A percentile compares a stretch with the other conserved stretches of the same genome.
phyloP scores from a whole-genome alignment of 78 protist species.

The Dictyostelium brefeldianum region DNA sequence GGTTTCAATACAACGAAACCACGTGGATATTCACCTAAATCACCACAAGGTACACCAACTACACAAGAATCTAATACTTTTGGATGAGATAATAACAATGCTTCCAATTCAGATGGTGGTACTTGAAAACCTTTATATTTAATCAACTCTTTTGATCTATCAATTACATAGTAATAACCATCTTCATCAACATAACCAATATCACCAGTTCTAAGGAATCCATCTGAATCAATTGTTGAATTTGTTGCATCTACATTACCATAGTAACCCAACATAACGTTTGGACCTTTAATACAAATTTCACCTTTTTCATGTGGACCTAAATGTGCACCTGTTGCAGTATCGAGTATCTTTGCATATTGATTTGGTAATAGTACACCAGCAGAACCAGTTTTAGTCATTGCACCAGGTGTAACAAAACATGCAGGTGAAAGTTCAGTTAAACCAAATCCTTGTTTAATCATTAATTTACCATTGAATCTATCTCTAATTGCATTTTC shows the following conservation, averaged over 20 bases:
- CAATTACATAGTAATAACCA: slow-evolving; percentile 78
- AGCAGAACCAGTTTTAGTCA: slow-evolving; percentile 35
- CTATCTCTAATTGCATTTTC: slow-evolving; percentile 11
- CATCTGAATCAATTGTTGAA: slow-evolving; percentile 79
- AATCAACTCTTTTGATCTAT: slow-evolving; percentile 89
- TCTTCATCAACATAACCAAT: slow-evolving; percentile 86
- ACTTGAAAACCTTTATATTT: slow-evolving; percentile 96
- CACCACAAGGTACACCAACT: slow-evolving; percentile 79
- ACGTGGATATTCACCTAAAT: slow-evolving; percentile 92
- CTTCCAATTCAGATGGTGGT: slow-evolving; percentile 97
- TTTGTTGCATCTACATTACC: slow-evolving; percentile 85
- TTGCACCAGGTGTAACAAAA: slow-evolving; percentile 20
- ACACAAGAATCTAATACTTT: slow-evolving; percentile 90
- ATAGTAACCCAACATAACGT: slow-evolving; percentile 93
- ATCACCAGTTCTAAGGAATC: slow-evolving; percentile 95
- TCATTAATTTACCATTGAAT: background rate
- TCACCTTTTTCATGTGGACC: slow-evolving; percentile 51
- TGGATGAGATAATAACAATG: slow-evolving; percentile 81
- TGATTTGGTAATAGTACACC: slow-evolving; percentile 75
- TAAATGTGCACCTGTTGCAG: slow-evolving; percentile 33
- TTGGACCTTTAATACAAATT: slow-evolving; percentile 86
- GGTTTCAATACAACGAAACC: slow-evolving; percentile 91
- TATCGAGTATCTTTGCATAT: slow-evolving; percentile 26
- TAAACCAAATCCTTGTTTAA: slow-evolving; percentile 94
- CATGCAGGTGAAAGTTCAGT: slow-evolving; percentile 90